Percentiles rank a stretch among this genome's conserved stretches.
These are phyloP conservation scores for Fusarium duplospermum DNA, from an alignment of 2,329 filamentous ascomycete species.

Conservation along the genomic window DNA sequence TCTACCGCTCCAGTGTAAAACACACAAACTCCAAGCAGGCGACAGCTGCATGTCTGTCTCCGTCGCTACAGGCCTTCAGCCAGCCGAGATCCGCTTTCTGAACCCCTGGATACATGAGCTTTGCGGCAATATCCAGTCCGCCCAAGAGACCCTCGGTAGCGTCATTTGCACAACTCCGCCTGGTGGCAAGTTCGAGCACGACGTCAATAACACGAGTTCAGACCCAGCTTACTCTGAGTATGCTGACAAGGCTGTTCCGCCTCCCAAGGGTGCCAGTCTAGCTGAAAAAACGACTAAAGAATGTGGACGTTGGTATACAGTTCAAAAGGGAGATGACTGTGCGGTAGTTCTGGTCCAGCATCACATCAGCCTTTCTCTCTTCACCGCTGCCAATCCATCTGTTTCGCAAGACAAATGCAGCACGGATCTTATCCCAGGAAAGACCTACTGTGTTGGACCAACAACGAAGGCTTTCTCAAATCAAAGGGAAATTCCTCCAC, in stretches of 20 bases:
- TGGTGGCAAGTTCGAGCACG: background rate
- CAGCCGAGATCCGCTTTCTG: background rate
- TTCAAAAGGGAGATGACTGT: background rate
- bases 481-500: background rate
- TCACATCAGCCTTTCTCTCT: background rate
- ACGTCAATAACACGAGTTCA: background rate
- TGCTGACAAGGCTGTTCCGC: background rate
- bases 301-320: background rate
- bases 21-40: background rate
- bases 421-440: background rate
- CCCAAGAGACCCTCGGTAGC: background rate
- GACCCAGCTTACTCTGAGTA: background rate
- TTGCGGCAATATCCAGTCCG: background rate
- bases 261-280: background rate
- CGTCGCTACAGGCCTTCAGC: background rate
- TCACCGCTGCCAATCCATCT: background rate
- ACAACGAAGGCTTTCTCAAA: background rate
- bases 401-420: background rate
- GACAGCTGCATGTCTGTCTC: background rate
- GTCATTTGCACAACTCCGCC: background rate
- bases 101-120: background rate
- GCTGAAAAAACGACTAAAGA: background rate
- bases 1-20: constrained; percentile 26
- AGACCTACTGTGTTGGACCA: background rate
- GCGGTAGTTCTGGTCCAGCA: background rate